A percentile compares a stretch with the other conserved stretches of the same genome.
phyloP scores from a whole-genome alignment of 495 filamentous ascomycete genomes.

The Lindgomyces ingoldianus region DNA sequence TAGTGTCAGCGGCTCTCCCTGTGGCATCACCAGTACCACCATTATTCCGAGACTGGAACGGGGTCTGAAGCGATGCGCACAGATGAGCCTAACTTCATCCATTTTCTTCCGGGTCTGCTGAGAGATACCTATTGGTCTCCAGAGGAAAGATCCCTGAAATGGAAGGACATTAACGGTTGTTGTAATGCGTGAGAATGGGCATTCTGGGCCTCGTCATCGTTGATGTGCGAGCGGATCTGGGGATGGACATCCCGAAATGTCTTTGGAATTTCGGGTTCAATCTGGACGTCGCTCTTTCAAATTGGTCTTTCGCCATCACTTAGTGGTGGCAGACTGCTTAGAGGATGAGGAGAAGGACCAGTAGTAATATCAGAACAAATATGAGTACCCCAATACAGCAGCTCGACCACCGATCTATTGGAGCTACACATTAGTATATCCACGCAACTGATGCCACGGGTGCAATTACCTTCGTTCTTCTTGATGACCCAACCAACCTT shows the following conservation, averaged over 20 bases:
- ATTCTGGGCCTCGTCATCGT: neutral
- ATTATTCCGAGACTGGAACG: no score
- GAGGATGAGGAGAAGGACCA: constrained; percentile 68
- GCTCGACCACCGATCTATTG: constrained; percentile 73
- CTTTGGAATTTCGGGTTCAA: neutral
- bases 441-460: constrained; percentile 6
- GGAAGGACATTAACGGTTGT: neutral
- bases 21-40: neutral
- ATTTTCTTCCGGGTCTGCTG: neutral
- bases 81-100: neutral
- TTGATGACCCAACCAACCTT: constrained; percentile 80
- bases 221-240: neutral
- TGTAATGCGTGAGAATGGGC: neutral
- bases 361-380: constrained; percentile 77
- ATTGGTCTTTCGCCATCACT: neutral
- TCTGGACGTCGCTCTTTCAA: neutral
- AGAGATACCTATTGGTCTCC: neutral
- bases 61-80: constrained; percentile 1
- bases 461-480: constrained; percentile 77
- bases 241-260: neutral
- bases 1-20: neutral
- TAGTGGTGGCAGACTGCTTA: constrained; percentile 43
- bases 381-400: constrained; percentile 90
- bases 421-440: constrained; percentile 15
- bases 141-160: neutral